Evolutionary conservation across 169 alveolate genomes (phyloP), one percentile per base, ranked within the genome.

Genomic region (Neospora caninum): DNA sequence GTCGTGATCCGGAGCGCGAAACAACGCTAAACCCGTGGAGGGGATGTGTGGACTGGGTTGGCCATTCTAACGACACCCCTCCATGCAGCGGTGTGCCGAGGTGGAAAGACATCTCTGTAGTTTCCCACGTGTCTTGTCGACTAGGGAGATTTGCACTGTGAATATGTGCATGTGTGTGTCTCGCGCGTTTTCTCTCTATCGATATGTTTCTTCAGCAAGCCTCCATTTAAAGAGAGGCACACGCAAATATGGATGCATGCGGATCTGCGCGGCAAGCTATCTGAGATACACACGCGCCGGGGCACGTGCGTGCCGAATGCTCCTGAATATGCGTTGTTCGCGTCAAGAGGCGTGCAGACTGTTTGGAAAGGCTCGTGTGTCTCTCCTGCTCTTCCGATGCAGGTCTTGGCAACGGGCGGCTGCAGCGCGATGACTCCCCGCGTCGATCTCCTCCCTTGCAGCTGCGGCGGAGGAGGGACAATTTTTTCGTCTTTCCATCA

Each of bases 401-500:
- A 91, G 94, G 94, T 91, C 34, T 41, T 78, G 91, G 94, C 94
- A 29, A 67, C 94, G 39, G 94, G 94, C 34, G 94, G 94, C 38
- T 91, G 94, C 45, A 91, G 94, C 94, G 31, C 67, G 64, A n/a
- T 78, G 49, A 36, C 86, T 1, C 39, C 39, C 45, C 89, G 91
- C 9, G 42, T 49, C 22, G 94, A 91, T 39, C 39, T 91, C 45
- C 64, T 91, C 64, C 91, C 94, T 25, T 91, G 94, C 58, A 87
- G 54, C 9, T 91, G 94, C 87, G 94, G 94, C 45, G 94, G 94
- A n/a, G 94, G 91, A 25, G 94, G 94, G 27, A 91, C 94, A 25
- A 53, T 91, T 34, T 91, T 49, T 53, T 91, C 94, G 20, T 20
- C 91, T 39, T 67, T 70, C 0, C 94, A 91, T 80, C 91, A 87